A percentile compares a stretch with the other conserved stretches of the same genome.
Conservation (phyloP, 768 basidiomycete species). For the Amanita polypyramis region DNA sequence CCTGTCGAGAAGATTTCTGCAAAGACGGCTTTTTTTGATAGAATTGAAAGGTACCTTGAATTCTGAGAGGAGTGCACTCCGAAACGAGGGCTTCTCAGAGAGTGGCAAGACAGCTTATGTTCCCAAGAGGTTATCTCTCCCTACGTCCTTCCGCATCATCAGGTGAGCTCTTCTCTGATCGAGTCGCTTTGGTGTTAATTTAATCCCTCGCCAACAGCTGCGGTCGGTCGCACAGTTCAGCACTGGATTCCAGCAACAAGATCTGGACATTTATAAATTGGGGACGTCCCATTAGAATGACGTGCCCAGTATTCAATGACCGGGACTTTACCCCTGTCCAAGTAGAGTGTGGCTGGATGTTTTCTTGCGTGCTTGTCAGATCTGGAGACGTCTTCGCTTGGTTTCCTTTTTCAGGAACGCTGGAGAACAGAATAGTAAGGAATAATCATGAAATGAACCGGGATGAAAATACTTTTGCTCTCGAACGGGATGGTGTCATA, state of each 20-base stretch:
- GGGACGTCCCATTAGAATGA: conserved; percentile 66
- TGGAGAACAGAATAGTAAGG: conserved; percentile 25
- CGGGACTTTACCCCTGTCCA: conserved; percentile 35
- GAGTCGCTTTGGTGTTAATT: background rate
- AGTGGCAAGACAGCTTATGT: conserved; percentile 34
- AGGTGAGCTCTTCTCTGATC: conserved; percentile 33
- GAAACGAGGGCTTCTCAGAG: conserved; percentile 46
- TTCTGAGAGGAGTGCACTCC: conserved; percentile 28
- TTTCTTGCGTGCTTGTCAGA: conserved; percentile 63
- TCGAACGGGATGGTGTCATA: conserved; percentile 31
- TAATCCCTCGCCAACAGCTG: conserved; percentile 35
- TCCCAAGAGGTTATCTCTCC: conserved; percentile 53
- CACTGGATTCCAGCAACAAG: conserved; percentile 44
- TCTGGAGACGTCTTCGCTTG: conserved; percentile 67
- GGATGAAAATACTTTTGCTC: conserved; percentile 24
- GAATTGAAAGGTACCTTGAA: conserved; percentile 45
- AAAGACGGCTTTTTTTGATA: conserved; percentile 5
- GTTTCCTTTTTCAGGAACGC: conserved; percentile 50
- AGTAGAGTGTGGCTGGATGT: conserved; percentile 75
- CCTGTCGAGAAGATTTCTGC: conserved; percentile 1
- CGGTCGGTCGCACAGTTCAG: conserved; percentile 63
- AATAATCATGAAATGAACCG: conserved; percentile 38
- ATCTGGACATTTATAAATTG: conserved; percentile 74
- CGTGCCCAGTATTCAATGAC: conserved; percentile 36
- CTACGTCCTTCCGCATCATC: conserved; percentile 47